Evolutionary conservation across 2,329 filamentous ascomycete genomes (phyloP), one percentile per base, ranked within the genome.

Genomic region (Xylariaceae sp.): DNA sequence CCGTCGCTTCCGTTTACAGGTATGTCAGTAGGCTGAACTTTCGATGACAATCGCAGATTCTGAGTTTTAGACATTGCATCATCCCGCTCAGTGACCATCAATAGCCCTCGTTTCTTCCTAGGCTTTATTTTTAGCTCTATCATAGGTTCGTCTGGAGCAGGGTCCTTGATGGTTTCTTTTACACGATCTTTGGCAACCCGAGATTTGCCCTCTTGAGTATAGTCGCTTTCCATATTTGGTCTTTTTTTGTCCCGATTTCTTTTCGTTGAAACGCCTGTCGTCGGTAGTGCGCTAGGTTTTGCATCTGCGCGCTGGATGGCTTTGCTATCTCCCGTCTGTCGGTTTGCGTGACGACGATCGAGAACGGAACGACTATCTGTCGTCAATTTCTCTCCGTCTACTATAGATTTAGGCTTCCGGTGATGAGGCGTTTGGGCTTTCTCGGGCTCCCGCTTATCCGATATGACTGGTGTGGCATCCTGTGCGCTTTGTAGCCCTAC

Each of bases 61-160:
- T 37, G 39, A 34, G 32, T 19, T 7, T 50, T 31, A 2, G 40
- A 34, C 26, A 34, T 46, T 9, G 4, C 31, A 30, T 57, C n/a
- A 39, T 63, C 60, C 51, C 65, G 70, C 50, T 77, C 73, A 1
- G 73, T 70, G 3, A 78, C 50, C 66, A 80, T 70, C 43, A 80
- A 61, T 6, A 81, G 62, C 1, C 79, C 78, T 50, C 77, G 72
- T 55, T 74, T 76, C 55, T 74, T 73, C 54, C 73, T 71, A 19
- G 76, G 68, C 56, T 71, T 75, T 50, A 80, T 76, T 6, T 73
- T 73, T 37, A 80, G 65, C 57, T 77, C 74, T 19, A 76, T 76
- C 47, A 72, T 73, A 6, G 67, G 71, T 53, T 72, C 62, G 12
- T 60, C 54, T n/a, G 41, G 51, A 41, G 43, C 2, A 31, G 53